phyloP scores from a whole-genome alignment of 1,284 basidiomycete genomes.

The Volvariella surrecta region DNA sequence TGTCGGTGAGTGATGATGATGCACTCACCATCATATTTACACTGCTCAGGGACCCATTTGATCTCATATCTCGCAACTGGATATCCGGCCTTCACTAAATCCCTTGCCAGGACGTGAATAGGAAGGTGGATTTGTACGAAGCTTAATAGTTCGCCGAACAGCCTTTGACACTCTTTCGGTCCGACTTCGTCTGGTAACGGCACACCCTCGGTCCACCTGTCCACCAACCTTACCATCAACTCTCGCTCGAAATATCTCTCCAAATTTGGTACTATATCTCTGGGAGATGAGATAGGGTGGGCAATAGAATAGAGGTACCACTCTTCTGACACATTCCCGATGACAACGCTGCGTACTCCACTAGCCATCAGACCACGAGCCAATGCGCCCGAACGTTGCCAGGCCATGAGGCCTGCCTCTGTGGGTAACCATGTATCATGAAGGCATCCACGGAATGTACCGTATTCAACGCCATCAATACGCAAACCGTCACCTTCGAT shows the following conservation, averaged over 20 bases:
- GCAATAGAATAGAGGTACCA: conserved; percentile 72
- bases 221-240: conserved; percentile 13
- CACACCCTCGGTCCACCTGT: conserved; percentile 23
- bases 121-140: conserved; percentile 67
- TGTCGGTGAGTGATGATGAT: conserved; percentile 12
- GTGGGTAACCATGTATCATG: conserved; percentile 47
- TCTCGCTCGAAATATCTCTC: conserved; percentile 50
- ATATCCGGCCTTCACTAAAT: conserved; percentile 45
- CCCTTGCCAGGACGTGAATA: conserved; percentile 50
- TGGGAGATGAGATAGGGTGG: conserved; percentile 39
- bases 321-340: conserved; percentile 67
- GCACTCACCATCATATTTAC: conserved; percentile 40
- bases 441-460: conserved; percentile 63
- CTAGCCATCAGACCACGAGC: conserved; percentile 43
- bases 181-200: conserved; percentile 15
- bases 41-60: conserved; percentile 56
- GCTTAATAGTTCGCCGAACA: conserved; percentile 55
- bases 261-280: conserved; percentile 50
- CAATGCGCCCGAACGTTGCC: conserved; percentile 57
- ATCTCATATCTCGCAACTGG: conserved; percentile 65
- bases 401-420: conserved; percentile 50
- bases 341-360: conserved; percentile 51
- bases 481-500: conserved; percentile 51
- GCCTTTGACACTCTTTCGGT: conserved; percentile 28
- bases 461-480: conserved; percentile 22